A percentile compares a stretch with the other conserved stretches of the same genome.
phyloP scores from a whole-genome alignment of 768 basidiomycete species.

The Hypholoma fasciculare region DNA sequence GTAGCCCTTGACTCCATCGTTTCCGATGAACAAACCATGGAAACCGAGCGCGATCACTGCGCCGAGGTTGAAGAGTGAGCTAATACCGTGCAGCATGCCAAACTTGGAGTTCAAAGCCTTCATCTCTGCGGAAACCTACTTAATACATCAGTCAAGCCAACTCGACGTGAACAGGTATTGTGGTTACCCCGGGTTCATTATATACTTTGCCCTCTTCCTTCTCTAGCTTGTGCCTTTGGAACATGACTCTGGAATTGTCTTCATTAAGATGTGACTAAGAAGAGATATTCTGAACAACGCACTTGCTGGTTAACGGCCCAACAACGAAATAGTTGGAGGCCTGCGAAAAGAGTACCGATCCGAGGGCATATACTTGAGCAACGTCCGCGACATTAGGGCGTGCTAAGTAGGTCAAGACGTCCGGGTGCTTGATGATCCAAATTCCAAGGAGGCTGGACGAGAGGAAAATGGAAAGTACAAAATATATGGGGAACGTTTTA shows the following conservation, averaged over 20 bases:
- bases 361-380: conserved; percentile 62
- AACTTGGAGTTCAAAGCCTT: conserved; percentile 69
- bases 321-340: conserved; percentile 66
- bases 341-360: conserved; percentile 46
- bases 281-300: conserved; percentile 18
- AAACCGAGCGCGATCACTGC: conserved; percentile 61
- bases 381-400: conserved; percentile 58
- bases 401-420: conserved; percentile 47
- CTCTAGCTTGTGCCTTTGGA: conserved; percentile 69
- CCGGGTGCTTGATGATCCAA: conserved; percentile 61
- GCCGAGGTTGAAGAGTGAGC: conserved; percentile 63
- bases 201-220: conserved; percentile 71
- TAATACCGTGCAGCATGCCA: conserved; percentile 65
- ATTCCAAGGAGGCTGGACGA: conserved; percentile 53
- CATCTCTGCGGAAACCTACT: conserved; percentile 67
- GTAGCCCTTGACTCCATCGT: conserved; percentile 45
- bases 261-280: background rate
- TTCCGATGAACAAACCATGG: conserved; percentile 75
- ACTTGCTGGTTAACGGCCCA: conserved; percentile 74
- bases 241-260: conserved; percentile 58
- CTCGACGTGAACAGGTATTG: conserved; percentile 12
- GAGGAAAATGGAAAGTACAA: conserved; percentile 55
- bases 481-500: conserved; percentile 75
- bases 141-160: conserved; percentile 3
- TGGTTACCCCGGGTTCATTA: conserved; percentile 61